Base-by-base conservation (phyloP, 768 basidiomycete genomes). In the Clavaria fumosa region DNA sequence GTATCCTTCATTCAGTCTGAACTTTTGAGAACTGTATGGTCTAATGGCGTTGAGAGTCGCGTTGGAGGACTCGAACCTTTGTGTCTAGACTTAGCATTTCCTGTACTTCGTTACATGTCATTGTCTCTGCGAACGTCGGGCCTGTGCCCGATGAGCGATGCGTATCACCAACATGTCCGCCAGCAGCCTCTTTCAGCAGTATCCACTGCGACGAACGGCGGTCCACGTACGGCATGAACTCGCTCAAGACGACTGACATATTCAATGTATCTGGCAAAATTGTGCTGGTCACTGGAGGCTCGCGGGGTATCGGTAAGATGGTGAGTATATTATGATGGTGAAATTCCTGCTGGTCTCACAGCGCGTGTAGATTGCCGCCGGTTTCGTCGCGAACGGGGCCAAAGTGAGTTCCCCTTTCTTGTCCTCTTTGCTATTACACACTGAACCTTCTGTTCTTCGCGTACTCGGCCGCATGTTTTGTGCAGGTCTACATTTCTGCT, bases 251-350 rank as follows among this genome's bases (percentile, higher is more conserved):
- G 2, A 43, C 53, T 10, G 57, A 55, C 23, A 49, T 71, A 12
- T 77, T 76, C 49, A 47, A 59, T 42, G 72, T 77, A 40, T 51
- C 62, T 23, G 67, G 57, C 18, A 71, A 67, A 42, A 59, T 69
- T 11, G 72, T 75, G 4, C 59, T 80, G 17, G 63, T 77, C 26
- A 78, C 75, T 3, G 78, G 78, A 5, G 78, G 77, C 7, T 72
- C 69, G 20, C 59, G 72, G 40, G 77, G 77, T 4, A 66, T 78
- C 21, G 75, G 78, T 4, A 76, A 72, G 57, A 74, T 73, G 71
- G 71, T 67, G 35, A 43, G 59, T 53, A 11, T 17, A 27, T 30
- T 7, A 33, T 6, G 19, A 7, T 37, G 12, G 7, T 27, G 35
- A 19, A 28, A 23, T 34, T 34, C 36, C 18, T 47, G 33, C 40